Evolutionary conservation across 176 grass and related monocot genomes (phyloP).

Genomic region (Carex myosuroides): DNA sequence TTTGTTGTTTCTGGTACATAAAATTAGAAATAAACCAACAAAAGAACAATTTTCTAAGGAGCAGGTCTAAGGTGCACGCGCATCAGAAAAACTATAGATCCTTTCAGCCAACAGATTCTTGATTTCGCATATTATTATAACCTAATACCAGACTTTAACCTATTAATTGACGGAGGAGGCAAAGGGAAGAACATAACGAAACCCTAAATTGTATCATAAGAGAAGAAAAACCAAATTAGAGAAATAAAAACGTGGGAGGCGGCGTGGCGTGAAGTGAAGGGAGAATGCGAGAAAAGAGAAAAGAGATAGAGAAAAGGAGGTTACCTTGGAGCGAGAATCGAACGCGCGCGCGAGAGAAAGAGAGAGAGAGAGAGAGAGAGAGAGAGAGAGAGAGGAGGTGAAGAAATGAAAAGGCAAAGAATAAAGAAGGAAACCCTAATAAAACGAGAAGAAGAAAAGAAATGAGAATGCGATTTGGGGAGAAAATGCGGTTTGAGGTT

Average conservation of each 20-base stretch:
- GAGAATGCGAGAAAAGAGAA: not conserved
- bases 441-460: not conserved
- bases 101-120: not conserved
- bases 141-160: not conserved
- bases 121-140: not conserved
- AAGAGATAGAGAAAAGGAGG: not conserved
- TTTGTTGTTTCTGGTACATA: not conserved
- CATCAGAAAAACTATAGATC: not conserved
- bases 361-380: no score
- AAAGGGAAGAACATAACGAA: not conserved
- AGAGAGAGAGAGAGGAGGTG: no score
- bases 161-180: not conserved
- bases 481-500: not conserved
- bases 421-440: constrained; percentile 17
- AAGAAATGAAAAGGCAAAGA: not conserved
- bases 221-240: not conserved
- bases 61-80: not conserved
- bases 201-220: not conserved
- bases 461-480: not conserved
- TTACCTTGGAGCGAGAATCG: constrained; percentile 19
- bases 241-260: not conserved
- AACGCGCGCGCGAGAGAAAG: not conserved
- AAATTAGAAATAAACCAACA: not conserved
- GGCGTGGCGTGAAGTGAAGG: not conserved
- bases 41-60: not conserved